Conservation (phyloP, 495 filamentous ascomycete species). For the Xylaria sp. region DNA sequence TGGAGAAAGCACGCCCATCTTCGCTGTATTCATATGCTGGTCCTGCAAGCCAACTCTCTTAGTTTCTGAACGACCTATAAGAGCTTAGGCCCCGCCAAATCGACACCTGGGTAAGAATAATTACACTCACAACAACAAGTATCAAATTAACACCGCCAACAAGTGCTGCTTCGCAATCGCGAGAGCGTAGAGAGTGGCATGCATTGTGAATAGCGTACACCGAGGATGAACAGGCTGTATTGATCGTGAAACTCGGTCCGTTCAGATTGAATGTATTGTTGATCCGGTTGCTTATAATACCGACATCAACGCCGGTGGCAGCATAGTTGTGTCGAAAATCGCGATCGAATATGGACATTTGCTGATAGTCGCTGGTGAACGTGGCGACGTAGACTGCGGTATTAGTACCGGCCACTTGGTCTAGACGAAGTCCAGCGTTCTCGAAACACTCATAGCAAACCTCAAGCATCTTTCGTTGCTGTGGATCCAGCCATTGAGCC, state of each 20-base stretch:
- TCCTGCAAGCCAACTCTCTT: slow-evolving; percentile 29
- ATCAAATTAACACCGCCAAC: slow-evolving; percentile 45
- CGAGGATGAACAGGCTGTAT: slow-evolving; percentile 62
- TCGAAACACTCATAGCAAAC: slow-evolving; percentile 57
- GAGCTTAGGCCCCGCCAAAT: background rate
- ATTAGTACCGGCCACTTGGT: slow-evolving; percentile 46
- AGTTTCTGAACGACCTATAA: background rate
- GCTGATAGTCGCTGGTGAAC: slow-evolving; percentile 53
- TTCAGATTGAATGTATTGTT: slow-evolving; percentile 59
- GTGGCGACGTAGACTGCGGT: slow-evolving; percentile 48
- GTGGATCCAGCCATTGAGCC: slow-evolving; percentile 41
- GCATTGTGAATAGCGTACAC: slow-evolving; percentile 57
- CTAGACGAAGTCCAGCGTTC: slow-evolving; percentile 49
- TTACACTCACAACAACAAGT: slow-evolving; percentile 34
- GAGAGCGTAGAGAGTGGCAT: slow-evolving; percentile 41
- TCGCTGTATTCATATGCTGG: slow-evolving; percentile 44
- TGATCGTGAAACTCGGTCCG: slow-evolving; percentile 51
- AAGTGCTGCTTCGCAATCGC: slow-evolving; percentile 43
- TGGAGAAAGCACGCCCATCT: slow-evolving; percentile 50
- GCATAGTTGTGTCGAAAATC: slow-evolving; percentile 39
- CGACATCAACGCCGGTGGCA: slow-evolving; percentile 39
- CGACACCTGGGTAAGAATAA: background rate
- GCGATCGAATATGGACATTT: slow-evolving; percentile 35
- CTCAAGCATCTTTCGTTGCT: slow-evolving; percentile 49
- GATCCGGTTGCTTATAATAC: slow-evolving; percentile 54